Base-by-base conservation (phyloP, 1,284 basidiomycete genomes). In the Meira miltonrushii region DNA sequence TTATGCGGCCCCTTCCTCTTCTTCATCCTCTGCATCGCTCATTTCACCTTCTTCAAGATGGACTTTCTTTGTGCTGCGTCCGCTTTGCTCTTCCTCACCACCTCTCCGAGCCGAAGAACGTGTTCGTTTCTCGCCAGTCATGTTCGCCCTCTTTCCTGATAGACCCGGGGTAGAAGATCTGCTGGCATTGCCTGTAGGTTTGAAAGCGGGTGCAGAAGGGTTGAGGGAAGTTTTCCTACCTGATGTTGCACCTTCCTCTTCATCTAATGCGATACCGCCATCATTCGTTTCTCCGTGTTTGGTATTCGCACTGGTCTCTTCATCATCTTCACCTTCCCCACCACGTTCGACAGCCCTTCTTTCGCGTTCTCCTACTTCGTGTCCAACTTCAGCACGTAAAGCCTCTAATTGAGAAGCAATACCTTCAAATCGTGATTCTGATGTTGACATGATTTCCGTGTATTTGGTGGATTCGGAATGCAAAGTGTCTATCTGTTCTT, bases 341-440 rank as follows among this genome's bases (percentile, higher is more conserved):
- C 62, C 68, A 25, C 58, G 60, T 21, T 66, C 66, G 1, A 70
- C 68, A 44, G 68, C 68, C 38, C 63, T 51, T 41, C 68, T 47
- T 47, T 70, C 67, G 47, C 66, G 54, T 59, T 70, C 68, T 2
- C 68, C 68, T 6, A 70, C 68, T 40, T 70, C 68, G 23, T 41
- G 60, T 12, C 67, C 68, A 7, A 70, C 65, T 28, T 62, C 61
- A n/a, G 61, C 49, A 38, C 58, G 55, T 50, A 70, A 46, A 39
- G n/a, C 39, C 10, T 47, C 44, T 33, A 70, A 28, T 6, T 43
- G 51, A 1, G 19, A 12, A 9, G 59, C 55, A 13, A 62, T 61
- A 21, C n/a, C 46, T 0, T 46, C 53, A 60, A 66, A 59, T 23
- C 66, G 46, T 37, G 38, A 33, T 13, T 43, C 54, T 1, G 59